Percentiles rank a stretch among this genome's conserved stretches.
phyloP scores from a whole-genome alignment of 2,329 filamentous ascomycete genomes.

The Rhynchosporium secalis region DNA sequence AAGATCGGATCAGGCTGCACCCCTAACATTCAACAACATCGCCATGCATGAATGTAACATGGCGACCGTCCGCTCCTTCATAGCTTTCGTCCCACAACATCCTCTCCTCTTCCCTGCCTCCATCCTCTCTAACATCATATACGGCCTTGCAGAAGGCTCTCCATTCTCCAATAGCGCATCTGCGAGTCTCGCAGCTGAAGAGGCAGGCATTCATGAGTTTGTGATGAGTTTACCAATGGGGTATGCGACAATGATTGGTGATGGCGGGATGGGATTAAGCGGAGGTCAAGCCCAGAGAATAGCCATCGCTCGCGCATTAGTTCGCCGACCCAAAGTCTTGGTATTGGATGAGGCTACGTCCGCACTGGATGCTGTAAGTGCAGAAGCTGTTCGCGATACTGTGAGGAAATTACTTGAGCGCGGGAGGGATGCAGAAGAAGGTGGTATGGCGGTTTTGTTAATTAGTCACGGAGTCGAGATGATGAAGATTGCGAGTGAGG shows the following conservation, averaged over 20 bases:
- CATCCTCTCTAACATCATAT: slow-evolving; percentile 78
- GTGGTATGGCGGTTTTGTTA: slow-evolving; percentile 68
- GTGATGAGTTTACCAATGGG: slow-evolving; percentile 68
- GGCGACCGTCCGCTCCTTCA: slow-evolving; percentile 56
- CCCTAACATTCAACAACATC: slow-evolving; percentile 55
- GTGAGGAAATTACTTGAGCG: slow-evolving; percentile 53
- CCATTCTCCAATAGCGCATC: slow-evolving; percentile 48
- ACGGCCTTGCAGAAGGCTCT: slow-evolving; percentile 64
- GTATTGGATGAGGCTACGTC: slow-evolving; percentile 87
- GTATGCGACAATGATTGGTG: slow-evolving; percentile 73
- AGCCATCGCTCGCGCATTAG: slow-evolving; percentile 76
- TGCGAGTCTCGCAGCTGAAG: slow-evolving; percentile 53
- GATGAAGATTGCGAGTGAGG: slow-evolving; percentile 76
- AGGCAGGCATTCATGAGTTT: slow-evolving; percentile 74
- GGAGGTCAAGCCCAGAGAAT: slow-evolving; percentile 83
- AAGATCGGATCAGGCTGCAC: slow-evolving; percentile 17
- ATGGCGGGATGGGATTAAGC: slow-evolving; percentile 71
- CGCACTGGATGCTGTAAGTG: slow-evolving; percentile 70
- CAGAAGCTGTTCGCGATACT: slow-evolving; percentile 62
- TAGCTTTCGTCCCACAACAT: slow-evolving; percentile 69
- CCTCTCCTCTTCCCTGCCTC: slow-evolving; percentile 77
- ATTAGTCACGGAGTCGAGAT: slow-evolving; percentile 83
- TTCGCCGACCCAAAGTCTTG: slow-evolving; percentile 68
- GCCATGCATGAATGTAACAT: slow-evolving; percentile 62
- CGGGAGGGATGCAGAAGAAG: slow-evolving; percentile 21